Base-by-base conservation (phyloP, 495 filamentous ascomycete species). In the Thermothielavioides terrestris region DNA sequence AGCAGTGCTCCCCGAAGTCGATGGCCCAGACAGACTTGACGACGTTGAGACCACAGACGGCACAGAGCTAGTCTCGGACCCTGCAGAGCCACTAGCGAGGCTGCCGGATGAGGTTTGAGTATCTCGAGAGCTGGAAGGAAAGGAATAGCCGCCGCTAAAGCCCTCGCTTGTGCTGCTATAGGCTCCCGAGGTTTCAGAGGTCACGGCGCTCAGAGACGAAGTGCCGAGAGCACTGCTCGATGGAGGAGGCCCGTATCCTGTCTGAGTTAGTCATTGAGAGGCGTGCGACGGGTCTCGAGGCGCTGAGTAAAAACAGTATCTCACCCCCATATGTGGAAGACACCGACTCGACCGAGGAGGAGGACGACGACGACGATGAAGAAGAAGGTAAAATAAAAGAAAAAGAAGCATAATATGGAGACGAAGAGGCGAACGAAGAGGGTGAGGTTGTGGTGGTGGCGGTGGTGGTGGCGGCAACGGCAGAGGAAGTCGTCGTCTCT, bases 161-260 rank as follows among this genome's bases (percentile, higher is more conserved):
- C 15, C 14, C 3, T 12, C 1, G 20, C n/a, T 36, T 22, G 22
- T 25, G 14, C 11, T 17, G 3, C 21, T 14, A 25, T 23, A 32
- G 20, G 30, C 30, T n/a, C n/a, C n/a, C n/a, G n/a, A n/a, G n/a
- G n/a, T n/a, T n/a, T n/a, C n/a, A n/a, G n/a, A n/a, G n/a, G n/a
- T n/a, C n/a, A n/a, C n/a, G 7, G 12, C 14, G 6, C 31, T n/a
- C n/a, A n/a, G n/a, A 8, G 42, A 20, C 10, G 30, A 25, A 14
- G 30, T 45, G 4, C 17, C 30, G 10, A 21, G 18, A 4, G 10
- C 7, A 18, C 15, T 15, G 22, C 46, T 49, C 27, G 46, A 26
- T 25, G 14, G 21, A 12, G 38, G 30, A 6, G 47, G 45, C 5
- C 45, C 45, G 34, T 48, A 48, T 38, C 25, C 47, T 50, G 7